Evolutionary conservation across 106 monocot genomes (phyloP), one percentile per base, ranked within the genome.

Genomic region (Posidonia australis): DNA sequence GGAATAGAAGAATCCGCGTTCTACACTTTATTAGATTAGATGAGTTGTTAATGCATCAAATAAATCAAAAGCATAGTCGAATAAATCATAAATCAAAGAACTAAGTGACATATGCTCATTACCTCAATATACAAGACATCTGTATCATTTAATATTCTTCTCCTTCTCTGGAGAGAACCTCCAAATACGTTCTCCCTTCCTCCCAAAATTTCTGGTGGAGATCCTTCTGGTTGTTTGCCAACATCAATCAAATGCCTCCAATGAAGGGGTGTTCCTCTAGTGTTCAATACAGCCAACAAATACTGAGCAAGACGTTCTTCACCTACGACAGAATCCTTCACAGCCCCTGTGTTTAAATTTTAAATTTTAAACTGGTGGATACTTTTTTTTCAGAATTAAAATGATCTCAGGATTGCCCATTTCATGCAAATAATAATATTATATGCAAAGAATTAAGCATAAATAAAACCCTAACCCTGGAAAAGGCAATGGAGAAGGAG

Each of bases 301-400:
- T 76, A 76, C 31, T 64, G 62, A 18, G 76, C 69, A 55, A 76
- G 67, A 29, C 76, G 69, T 53, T 76, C 76, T 69, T 76, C 76
- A 55, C 76, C 76, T 20, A 76, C 76, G 26, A 44, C 69, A 5
- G 76, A 76, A 22, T 76, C 76, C 21, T 76, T 76, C 3, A 76
- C 76, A 51, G 76, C 62, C 9, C 76, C 76, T 76, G 51, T 11
- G 11, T 42, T 27, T 36, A 25, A 11, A 13, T 2, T n/a, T 16
- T 16, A 2, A 48, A 16, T n/a, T n/a, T n/a, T n/a, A n/a, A n/a
- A n/a, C n/a, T 10, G 48, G 13, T 16, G 13, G 18, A 14, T n/a
- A 48, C 48, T 14, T 13, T 16, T 16, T 13, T 36, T 36, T 7
- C 36, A 7, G 36, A 36, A 4, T 36, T 36, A 36, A 36, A 36